Conservation (phyloP, 106 monocot genomes). For the Dendrobium officinale region DNA sequence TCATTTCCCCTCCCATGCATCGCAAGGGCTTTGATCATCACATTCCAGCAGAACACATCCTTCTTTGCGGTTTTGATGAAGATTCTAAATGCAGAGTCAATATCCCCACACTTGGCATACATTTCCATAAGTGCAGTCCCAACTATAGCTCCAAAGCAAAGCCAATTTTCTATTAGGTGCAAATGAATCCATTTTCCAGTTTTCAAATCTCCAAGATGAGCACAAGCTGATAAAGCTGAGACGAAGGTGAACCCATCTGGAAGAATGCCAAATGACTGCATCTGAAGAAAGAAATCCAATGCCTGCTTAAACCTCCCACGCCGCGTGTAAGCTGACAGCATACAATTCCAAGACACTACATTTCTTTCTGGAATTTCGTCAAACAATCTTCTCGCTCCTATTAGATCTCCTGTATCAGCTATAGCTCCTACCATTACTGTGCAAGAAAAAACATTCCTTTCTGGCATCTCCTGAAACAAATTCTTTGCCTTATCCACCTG, state of each 20-base stretch:
- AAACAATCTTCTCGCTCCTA: slow-evolving; percentile 16
- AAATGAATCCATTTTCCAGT: slow-evolving; percentile 31
- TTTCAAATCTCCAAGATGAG: slow-evolving; percentile 27
- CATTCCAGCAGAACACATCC: slow-evolving; percentile 45
- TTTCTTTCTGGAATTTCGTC: slow-evolving; percentile 23
- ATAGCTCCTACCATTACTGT: slow-evolving; percentile 16
- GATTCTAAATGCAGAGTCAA: slow-evolving; percentile 24
- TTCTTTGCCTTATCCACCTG: slow-evolving; percentile 4
- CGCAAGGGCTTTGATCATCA: slow-evolving; percentile 35
- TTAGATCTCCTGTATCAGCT: slow-evolving; percentile 6
- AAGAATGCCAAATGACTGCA: slow-evolving; percentile 12
- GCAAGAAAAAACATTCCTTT: slow-evolving; percentile 16
- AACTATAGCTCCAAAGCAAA: slow-evolving; percentile 11
- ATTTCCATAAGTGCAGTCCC: slow-evolving; percentile 37
- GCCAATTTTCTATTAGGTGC: slow-evolving; percentile 10
- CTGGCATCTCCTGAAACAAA: slow-evolving; percentile 15
- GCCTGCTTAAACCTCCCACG: slow-evolving; percentile 18
- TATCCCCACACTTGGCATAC: slow-evolving; percentile 39
- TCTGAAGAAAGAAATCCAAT: slow-evolving; percentile 23
- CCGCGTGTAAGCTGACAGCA: slow-evolving; percentile 24
- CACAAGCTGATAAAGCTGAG: slow-evolving; percentile 27
- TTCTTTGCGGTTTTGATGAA: slow-evolving; percentile 27
- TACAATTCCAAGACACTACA: slow-evolving; percentile 39
- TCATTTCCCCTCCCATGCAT: slow-evolving; percentile 15
- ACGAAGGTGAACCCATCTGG: slow-evolving; percentile 33